These are phyloP conservation scores for Cladophialophora bantiana DNA, from an alignment of 2,329 filamentous ascomycete species.

Conservation along the genomic window DNA sequence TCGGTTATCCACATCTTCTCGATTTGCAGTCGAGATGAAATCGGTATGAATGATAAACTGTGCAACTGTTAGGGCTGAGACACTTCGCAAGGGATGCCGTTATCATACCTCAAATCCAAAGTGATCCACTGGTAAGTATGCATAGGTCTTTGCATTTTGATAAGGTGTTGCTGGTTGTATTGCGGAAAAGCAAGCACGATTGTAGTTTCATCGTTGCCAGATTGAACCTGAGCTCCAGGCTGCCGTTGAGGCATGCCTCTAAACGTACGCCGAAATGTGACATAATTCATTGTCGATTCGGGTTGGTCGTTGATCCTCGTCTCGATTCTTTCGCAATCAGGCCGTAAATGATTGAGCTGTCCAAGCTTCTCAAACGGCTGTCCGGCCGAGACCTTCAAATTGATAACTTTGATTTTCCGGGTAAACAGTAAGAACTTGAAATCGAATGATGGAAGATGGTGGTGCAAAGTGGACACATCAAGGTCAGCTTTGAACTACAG, in stretches of 20 bases:
- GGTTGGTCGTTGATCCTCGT: constrained; percentile 15
- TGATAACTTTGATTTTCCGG: constrained; percentile 33
- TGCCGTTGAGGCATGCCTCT: constrained; percentile 11
- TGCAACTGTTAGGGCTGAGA: neutral
- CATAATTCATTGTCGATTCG: constrained; percentile 16
- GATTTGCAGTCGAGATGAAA: constrained; percentile 27
- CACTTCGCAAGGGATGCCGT: neutral
- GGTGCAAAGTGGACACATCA: constrained; percentile 15
- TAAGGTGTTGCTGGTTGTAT: neutral
- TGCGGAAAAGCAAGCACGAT: constrained; percentile 25
- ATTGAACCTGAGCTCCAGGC: constrained; percentile 13
- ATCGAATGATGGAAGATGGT: constrained; percentile 31
- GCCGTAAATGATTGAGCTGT: constrained; percentile 11
- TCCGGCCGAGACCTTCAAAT: constrained; percentile 35
- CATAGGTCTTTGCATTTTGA: constrained; percentile 26
- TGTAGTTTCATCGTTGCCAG: constrained; percentile 12
- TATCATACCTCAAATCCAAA: constrained; percentile 13
- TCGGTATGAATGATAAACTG: constrained; percentile 29
- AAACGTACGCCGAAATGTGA: constrained; percentile 15
- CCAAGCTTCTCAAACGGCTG: constrained; percentile 24
- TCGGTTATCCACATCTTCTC: constrained; percentile 14
- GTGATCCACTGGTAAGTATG: constrained; percentile 27
- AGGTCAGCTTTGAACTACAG: constrained; percentile 18
- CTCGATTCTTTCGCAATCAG: constrained; percentile 10
- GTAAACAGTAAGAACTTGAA: constrained; percentile 37